Base-by-base conservation (phyloP, 495 filamentous ascomycete genomes). In the Talaromyces borbonicus region DNA sequence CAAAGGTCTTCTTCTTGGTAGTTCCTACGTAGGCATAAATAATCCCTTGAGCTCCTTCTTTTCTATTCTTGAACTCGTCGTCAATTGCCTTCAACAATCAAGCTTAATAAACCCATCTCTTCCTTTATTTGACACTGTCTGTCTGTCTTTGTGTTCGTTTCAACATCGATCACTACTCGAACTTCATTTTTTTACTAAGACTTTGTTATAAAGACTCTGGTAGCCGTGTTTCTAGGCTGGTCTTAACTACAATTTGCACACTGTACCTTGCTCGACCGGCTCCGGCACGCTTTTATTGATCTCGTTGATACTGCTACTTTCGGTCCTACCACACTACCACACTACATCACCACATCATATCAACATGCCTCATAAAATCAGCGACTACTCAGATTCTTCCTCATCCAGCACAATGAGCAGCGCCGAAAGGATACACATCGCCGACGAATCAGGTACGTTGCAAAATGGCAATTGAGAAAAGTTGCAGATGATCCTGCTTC, bases 321-420 rank as follows among this genome's bases (percentile, higher is more conserved):
- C 41, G 12, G 19, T 14, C 24, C 23, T 18, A 16, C 41, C 22
- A 3, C 25, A 26, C 6, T 46, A 8, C 44, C 20, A 20, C 26
- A 43, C 15, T 22, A 26, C 31, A 33, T 22, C 33, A 16, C 27
- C 40, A 32, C 46, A 22, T 31, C 12, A 38, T 35, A 51, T 19
- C 59, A 59, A 32, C 48, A 71, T 69, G 66, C 66, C 66, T 49
- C 61, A 61, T 60, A 71, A 69, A 56, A 56, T 64, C 48, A 52
- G 51, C 54, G 67, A 63, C 61, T 60, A 68, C 46, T 71, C 68
- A 46, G 67, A 66, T 56, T 66, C 68, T 39, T 66, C 62, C 18
- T 53, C 69, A 35, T 59, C 65, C 56, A 69, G 65, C 57, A 54
- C 49, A 50, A 61, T 55, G 49, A 69, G 67, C 49, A 66, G 59